These are phyloP conservation scores for Cladosporium sp. DNA, from an alignment of 2,329 filamentous ascomycete species.

Conservation along the genomic window DNA sequence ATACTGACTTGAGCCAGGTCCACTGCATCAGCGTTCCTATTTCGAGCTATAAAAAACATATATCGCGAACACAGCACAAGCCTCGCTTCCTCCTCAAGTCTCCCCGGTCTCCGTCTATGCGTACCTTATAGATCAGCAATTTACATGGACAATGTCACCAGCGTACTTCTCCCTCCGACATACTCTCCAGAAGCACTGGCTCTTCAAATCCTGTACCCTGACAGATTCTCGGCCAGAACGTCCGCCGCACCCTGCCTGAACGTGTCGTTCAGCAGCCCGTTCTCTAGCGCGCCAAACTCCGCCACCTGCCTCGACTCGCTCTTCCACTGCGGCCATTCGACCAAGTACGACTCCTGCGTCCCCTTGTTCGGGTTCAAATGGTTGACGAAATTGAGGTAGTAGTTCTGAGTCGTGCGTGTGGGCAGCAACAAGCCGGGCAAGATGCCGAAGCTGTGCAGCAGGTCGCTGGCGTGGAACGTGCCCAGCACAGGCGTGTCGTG, in stretches of 20 bases:
- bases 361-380: constrained; percentile 2
- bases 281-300: background rate
- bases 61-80: too few relatives aligned
- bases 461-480: constrained; percentile 67
- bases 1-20: too few relatives aligned
- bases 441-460: constrained; percentile 56
- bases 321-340: constrained; percentile 1
- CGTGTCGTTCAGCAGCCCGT: background rate
- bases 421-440: background rate
- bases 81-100: too few relatives aligned
- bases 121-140: too few relatives aligned
- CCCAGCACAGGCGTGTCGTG: constrained; percentile 66
- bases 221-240: background rate
- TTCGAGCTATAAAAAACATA: too few relatives aligned
- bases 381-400: constrained; percentile 2
- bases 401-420: constrained; percentile 1
- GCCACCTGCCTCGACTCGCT: background rate
- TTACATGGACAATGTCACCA: too few relatives aligned
- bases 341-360: background rate
- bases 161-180: too few relatives aligned
- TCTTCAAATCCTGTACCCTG: background rate
- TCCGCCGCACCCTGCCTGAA: background rate
- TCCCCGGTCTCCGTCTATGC: too few relatives aligned
- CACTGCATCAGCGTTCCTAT: too few relatives aligned
- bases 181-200: background rate